Base-by-base conservation (phyloP, 352 stramenopile species). In the Globisporangium spinosum region DNA sequence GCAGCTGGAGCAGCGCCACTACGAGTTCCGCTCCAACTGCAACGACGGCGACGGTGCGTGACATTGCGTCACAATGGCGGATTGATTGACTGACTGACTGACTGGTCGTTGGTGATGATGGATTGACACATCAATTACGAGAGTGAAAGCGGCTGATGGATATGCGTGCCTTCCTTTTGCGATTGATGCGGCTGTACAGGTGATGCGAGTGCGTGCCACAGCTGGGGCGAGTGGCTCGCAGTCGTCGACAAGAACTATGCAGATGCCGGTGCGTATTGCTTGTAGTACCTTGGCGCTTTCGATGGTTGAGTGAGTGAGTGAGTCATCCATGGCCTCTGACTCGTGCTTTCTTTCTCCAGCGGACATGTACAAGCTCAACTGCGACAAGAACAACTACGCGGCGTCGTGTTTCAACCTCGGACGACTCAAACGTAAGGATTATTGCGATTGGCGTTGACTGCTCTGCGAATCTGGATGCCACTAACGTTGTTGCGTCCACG, bases 371-470 rank as follows among this genome's bases (percentile, higher is more conserved):
- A 73, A 89, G 72, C 77, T 88, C 61, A 96, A 96, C 69, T 96
- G 89, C 72, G 76, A 75, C 57, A 90, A 91, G 76, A 93, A 91
- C 63, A 74, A 75, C 29, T 94, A 95, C 67, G 68, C 80, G 1
- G 87, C 87, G 55, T 96, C 89, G 29, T 96, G 89, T 64, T 96
- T 96, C 70, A 95, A 95, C 67, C 80, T 95, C 54, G 89, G 89
- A 4, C 81, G 87, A 9, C 79, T 96, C 25, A 89, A 88, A 61
- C 76, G 88, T 96, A 77, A 49, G 83, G 9, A 0, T 10, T 25
- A n/a, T 65, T 23, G 17, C 9, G 20, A 8, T 13, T 45, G 17
- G 5, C 25, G 7, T 22, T 49, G 25, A 32, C 38, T 59, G 34
- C 34, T 62, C 27, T 56, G 55, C 7, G 13, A 32, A 58, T 13